phyloP scores from a whole-genome alignment of 495 filamentous ascomycete genomes.

The Aspergillus nanangensis region DNA sequence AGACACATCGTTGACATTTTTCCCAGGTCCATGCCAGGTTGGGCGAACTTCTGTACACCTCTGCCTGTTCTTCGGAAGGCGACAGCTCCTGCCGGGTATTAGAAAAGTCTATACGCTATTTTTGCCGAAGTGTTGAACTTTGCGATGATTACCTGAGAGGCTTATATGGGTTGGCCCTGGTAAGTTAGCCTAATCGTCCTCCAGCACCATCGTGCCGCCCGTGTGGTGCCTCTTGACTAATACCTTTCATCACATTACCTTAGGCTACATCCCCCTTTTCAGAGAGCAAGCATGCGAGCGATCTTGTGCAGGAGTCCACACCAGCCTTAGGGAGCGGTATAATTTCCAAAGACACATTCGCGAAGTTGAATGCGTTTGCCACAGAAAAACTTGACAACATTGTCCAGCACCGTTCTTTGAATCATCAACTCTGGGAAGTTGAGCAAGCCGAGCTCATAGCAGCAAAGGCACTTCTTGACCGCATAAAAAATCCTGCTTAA shows the following conservation, averaged over 20 bases:
- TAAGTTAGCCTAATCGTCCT: slow-evolving; percentile 32
- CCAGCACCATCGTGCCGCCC: too few species aligned
- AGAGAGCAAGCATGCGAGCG: background rate
- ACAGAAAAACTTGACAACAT: slow-evolving; percentile 73
- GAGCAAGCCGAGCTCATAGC: slow-evolving; percentile 72
- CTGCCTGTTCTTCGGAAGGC: slow-evolving; percentile 45
- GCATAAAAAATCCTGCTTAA: slow-evolving; percentile 48
- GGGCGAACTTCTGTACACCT: slow-evolving; percentile 76
- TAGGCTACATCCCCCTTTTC: slow-evolving; percentile 7
- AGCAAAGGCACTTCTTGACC: slow-evolving; percentile 66
- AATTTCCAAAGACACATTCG: slow-evolving; percentile 48
- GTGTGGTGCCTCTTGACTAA: too few species aligned
- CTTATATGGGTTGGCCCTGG: slow-evolving; percentile 84
- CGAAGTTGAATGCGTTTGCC: slow-evolving; percentile 66
- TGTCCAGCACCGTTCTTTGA: slow-evolving; percentile 54
- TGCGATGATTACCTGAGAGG: slow-evolving; percentile 90
- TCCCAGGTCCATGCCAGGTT: slow-evolving; percentile 77
- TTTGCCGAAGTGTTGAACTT: slow-evolving; percentile 85
- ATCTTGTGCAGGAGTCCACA: slow-evolving; percentile 1
- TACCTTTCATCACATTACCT: background rate
- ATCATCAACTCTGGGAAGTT: slow-evolving; percentile 62
- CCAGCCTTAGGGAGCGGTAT: slow-evolving; percentile 1
- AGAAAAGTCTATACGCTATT: slow-evolving; percentile 71
- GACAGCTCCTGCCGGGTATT: slow-evolving; percentile 47
- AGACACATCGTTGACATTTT: too few species aligned